Conservation (phyloP, 768 basidiomycete species). For the Melanogaster broomeanus region DNA sequence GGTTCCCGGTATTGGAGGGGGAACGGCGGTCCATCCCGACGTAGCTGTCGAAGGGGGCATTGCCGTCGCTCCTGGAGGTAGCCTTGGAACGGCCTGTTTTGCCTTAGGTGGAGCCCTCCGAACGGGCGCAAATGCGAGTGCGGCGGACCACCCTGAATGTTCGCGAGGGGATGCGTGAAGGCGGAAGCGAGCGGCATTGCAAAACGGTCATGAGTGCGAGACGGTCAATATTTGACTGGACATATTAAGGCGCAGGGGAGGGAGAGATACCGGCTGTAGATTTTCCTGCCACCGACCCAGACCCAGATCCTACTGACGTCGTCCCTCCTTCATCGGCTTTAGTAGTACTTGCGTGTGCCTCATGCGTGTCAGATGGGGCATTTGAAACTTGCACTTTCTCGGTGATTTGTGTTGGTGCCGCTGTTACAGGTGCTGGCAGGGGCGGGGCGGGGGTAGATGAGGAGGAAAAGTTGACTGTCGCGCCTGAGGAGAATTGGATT, state of each 20-base stretch:
- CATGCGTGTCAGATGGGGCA: conserved; percentile 22
- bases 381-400: conserved; percentile 21
- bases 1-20: conserved; percentile 33
- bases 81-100: conserved; percentile 45
- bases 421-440: conserved; percentile 15
- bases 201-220: conserved; percentile 34
- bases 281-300: conserved; percentile 42
- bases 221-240: conserved; percentile 38
- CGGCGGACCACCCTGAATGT: conserved; percentile 78
- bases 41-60: conserved; percentile 40
- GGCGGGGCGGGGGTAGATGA: conserved; percentile 38
- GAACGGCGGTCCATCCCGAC: conserved; percentile 16
- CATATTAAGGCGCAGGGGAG: conserved; percentile 41
- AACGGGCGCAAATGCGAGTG: conserved; percentile 86
- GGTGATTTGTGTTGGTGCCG: conserved; percentile 17
- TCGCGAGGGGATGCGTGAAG: neutral
- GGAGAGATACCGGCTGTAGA: conserved; percentile 57
- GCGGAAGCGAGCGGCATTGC: conserved; percentile 8
- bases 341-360: conserved; percentile 25
- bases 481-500: conserved; percentile 77
- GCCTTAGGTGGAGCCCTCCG: conserved; percentile 62
- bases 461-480: conserved; percentile 49
- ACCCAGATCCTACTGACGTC: conserved; percentile 25
- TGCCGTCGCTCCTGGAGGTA: conserved; percentile 56
- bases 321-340: conserved; percentile 26